phyloP scores from a whole-genome alignment of 495 filamentous ascomycete genomes.

The Penicillium angulare region DNA sequence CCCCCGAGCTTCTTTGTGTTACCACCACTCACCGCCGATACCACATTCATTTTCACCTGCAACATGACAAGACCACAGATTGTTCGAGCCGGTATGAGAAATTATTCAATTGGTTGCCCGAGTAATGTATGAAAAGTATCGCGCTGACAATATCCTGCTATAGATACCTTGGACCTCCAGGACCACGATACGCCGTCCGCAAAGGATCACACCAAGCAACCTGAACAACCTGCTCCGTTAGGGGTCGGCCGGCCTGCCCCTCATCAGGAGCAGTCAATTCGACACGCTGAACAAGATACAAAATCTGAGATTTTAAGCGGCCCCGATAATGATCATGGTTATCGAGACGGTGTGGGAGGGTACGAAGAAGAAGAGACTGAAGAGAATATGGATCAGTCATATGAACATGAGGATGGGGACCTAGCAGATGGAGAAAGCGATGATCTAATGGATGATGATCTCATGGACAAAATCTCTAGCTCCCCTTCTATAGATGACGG shows the following conservation, averaged over 20 bases:
- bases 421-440: constrained; percentile 73
- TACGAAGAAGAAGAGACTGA: constrained; percentile 40
- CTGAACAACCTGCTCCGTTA: constrained; percentile 45
- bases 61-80: constrained; percentile 74
- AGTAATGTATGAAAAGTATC: neutral
- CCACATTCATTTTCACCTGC: constrained; percentile 17
- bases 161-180: constrained; percentile 96
- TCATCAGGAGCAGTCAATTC: constrained; percentile 81
- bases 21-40: constrained; percentile 9
- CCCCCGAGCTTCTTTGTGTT: constrained; percentile 11
- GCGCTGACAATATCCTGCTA: constrained; percentile 15
- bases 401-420: constrained; percentile 59
- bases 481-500: constrained; percentile 98
- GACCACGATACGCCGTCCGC: constrained; percentile 77
- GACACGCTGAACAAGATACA: constrained; percentile 72
- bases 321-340: constrained; percentile 46
- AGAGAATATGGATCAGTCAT: constrained; percentile 39
- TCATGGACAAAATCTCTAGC: constrained; percentile 96
- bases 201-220: constrained; percentile 67
- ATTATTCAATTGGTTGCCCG: neutral
- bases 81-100: constrained; percentile 68
- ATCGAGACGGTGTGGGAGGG: constrained; percentile 45
- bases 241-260: constrained; percentile 65
- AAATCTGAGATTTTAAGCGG: constrained; percentile 61
- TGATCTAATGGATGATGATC: constrained; percentile 79